Base-by-base conservation (phyloP, 1,139 yeast genomes). In the Protomyces lactucae-debilis region DNA sequence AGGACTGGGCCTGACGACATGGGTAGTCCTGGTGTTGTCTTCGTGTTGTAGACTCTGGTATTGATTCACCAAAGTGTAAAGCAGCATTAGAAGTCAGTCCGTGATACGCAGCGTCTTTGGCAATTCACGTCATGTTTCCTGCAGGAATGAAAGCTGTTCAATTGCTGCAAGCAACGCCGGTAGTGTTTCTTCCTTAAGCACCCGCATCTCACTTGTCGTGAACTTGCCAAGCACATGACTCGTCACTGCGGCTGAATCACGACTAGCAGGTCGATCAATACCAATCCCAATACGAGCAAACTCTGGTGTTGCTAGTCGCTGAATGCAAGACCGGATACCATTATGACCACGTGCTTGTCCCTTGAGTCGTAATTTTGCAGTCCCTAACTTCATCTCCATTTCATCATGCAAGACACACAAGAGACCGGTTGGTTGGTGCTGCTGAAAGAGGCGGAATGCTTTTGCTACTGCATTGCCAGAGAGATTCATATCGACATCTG, bases 281-380 rank as follows among this genome's bases (percentile, higher is more conserved):
- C 64, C 64, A 16, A 60, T 36, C 12, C 55, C 59, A 21, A 60
- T 35, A 3, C 64, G 54, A 8, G 51, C 59, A 55, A 54, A 60
- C 16, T 45, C 59, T 10, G 43, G 45, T 12, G 55, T 54, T 3
- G 52, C 59, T 2, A 60, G 55, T 5, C 37, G 46, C 40, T 35
- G 23, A n/a, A 54, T 60, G 51, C 64, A 60, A 1, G 64, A 60
- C 0, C 55, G 45, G 21, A 60, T 45, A 2, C 64, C 64, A 14
- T 60, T 60, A 52, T 60, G 64, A 8, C 64, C 64, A 18, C 54
- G 54, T 9, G 57, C 64, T 39, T 60, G 54, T 3, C 64, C 64
- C 14, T 37, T 14, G 12, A 18, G 14, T 10, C 59, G 25, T 10
- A 60, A 21, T 32, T 54, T 54, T 21, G 46, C 64, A n/a, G 54